Evolutionary conservation across 2,329 filamentous ascomycete species (phyloP).

Genomic region (Cladosporium sp.): DNA sequence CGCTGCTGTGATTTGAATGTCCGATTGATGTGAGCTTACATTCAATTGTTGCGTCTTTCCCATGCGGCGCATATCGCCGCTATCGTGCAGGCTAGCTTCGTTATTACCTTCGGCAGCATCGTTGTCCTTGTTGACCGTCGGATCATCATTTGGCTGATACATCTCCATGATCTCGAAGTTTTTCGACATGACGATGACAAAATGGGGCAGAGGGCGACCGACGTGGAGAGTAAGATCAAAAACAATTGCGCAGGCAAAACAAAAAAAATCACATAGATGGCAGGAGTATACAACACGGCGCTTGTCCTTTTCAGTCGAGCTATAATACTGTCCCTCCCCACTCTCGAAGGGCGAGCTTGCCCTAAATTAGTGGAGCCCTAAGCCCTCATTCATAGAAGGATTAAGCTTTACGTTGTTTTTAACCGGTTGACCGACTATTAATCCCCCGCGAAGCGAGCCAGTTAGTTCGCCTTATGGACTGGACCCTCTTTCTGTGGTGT

Average conservation of each 20-base stretch:
- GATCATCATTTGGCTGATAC: neutral
- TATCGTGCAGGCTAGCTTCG: neutral
- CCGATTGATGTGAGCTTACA: neutral
- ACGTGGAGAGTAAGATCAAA: neutral
- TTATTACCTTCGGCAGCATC: neutral
- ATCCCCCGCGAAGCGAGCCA: no score
- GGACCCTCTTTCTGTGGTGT: no score
- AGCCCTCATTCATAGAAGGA: no score
- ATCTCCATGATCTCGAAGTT: no score
- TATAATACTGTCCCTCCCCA: no score
- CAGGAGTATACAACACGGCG: neutral
- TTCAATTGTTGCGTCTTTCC: constrained; percentile 21
- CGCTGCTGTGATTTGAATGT: neutral
- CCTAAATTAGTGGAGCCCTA: no score
- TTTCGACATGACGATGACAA: neutral
- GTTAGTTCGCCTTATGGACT: no score
- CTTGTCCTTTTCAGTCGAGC: neutral
- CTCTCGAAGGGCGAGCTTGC: no score
- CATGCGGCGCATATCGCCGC: constrained; percentile 19
- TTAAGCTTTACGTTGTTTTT: no score
- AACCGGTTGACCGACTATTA: no score
- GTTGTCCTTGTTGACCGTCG: neutral
- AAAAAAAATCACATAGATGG: neutral
- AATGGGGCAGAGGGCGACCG: neutral
- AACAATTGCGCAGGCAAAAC: no score